These are phyloP conservation scores for Vitis cinerea DNA, from an alignment of 164 flowering plant genomes.

Conservation along the genomic window DNA sequence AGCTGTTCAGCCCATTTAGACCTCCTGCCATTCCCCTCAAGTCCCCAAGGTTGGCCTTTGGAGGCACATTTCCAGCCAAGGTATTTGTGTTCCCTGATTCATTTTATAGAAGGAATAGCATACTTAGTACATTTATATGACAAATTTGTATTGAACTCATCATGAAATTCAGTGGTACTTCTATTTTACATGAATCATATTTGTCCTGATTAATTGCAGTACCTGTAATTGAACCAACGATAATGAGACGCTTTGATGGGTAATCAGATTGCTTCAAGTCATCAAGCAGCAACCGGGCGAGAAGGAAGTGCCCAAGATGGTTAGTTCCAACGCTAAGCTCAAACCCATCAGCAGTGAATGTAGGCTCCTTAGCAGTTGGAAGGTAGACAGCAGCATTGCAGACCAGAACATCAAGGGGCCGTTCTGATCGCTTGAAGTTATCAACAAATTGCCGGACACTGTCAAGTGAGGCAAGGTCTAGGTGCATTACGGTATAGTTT, in stretches of 20 bases:
- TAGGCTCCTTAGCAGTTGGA: slow-evolving; percentile 94
- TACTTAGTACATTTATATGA: background rate
- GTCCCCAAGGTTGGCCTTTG: slow-evolving; percentile 98
- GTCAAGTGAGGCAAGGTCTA: slow-evolving; percentile 96
- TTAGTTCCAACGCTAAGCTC: slow-evolving; percentile 94
- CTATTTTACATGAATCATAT: too few relatives aligned
- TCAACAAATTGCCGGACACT: slow-evolving; percentile 94
- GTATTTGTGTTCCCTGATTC: slow-evolving; percentile 91
- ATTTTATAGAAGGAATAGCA: background rate
- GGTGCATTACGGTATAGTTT: slow-evolving; percentile 84
- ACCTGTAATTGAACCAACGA: slow-evolving; percentile 98
- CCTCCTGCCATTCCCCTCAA: slow-evolving; percentile 93
- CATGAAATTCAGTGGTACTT: too few relatives aligned
- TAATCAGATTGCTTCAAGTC: slow-evolving; percentile 82
- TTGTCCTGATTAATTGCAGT: background rate
- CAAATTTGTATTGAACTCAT: background rate
- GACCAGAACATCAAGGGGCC: slow-evolving; percentile 86
- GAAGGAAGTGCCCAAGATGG: slow-evolving; percentile 95
- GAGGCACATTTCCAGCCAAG: slow-evolving; percentile 97
- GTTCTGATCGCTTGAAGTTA: slow-evolving; percentile 59
- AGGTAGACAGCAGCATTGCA: slow-evolving; percentile 96
- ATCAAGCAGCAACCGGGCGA: slow-evolving; percentile 74
- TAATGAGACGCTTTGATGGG: slow-evolving; percentile 84
- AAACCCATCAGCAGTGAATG: slow-evolving; percentile 89
- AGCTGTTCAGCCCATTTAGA: slow-evolving; percentile 72